phyloP scores from a whole-genome alignment of 345 rosid species.

The Eucalyptus tenuipes region DNA sequence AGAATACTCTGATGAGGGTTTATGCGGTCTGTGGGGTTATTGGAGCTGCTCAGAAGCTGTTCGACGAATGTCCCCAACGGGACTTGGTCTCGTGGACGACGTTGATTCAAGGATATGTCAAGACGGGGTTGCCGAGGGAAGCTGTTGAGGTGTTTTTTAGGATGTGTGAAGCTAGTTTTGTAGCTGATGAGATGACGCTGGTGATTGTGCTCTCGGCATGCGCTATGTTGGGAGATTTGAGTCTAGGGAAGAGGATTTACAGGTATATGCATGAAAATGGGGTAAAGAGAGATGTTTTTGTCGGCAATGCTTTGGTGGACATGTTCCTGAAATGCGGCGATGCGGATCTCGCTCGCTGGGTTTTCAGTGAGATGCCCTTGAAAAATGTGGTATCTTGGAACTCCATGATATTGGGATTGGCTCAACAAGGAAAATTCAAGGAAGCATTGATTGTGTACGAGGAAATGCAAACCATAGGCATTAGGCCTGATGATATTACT shows the following conservation, averaged over 20 bases:
- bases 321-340: constrained; percentile 36
- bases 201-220: constrained; percentile 40
- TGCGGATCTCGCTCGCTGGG: constrained; percentile 3
- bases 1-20: constrained; percentile 29
- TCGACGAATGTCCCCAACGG: constrained; percentile 9
- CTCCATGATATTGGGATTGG: constrained; percentile 35
- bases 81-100: constrained; percentile 48
- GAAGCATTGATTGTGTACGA: constrained; percentile 22
- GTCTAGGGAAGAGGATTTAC: constrained; percentile 22
- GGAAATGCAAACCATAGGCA: constrained; percentile 21
- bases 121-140: constrained; percentile 11
- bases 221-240: constrained; percentile 28
- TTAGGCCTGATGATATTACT: constrained; percentile 20
- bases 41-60: constrained; percentile 13
- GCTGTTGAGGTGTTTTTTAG: constrained; percentile 18
- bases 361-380: constrained; percentile 27
- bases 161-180: constrained; percentile 12
- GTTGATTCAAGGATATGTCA: constrained; percentile 33
- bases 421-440: constrained; percentile 29
- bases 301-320: constrained; percentile 31
- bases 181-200: constrained; percentile 21
- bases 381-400: constrained; percentile 45
- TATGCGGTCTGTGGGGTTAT: constrained; percentile 24
- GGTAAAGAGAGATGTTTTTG: constrained; percentile 26
- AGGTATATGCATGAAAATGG: constrained; percentile 7